phyloP scores from a whole-genome alignment of 805 yeast genomes.

The Gaillardinia entomophila region DNA sequence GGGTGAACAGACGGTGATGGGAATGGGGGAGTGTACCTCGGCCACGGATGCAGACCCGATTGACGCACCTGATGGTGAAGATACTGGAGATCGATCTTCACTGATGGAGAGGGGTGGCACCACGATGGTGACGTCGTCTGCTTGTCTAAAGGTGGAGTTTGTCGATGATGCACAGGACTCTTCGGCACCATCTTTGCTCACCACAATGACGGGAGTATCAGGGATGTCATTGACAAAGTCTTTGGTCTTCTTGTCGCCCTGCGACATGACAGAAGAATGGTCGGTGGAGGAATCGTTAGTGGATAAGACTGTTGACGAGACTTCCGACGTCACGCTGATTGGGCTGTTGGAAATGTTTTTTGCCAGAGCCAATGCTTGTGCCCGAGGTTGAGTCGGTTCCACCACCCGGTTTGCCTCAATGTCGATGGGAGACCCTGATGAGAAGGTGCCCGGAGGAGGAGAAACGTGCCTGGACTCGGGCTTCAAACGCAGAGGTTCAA shows the following conservation, averaged over 20 bases:
- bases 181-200: conserved; percentile 11
- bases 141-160: conserved; percentile 12
- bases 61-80: conserved; percentile 1
- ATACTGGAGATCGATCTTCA: conserved; percentile 1
- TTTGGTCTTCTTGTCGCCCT: conserved; percentile 6
- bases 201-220: conserved; percentile 11
- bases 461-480: conserved; percentile 4
- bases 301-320: conserved; percentile 23
- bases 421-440: background rate
- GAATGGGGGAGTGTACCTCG: conserved; percentile 1
- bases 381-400: too few species aligned
- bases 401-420: too few species aligned
- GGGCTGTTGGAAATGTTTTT: conserved; percentile 16
- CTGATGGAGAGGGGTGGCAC: conserved; percentile 1
- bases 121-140: conserved; percentile 3
- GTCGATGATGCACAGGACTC: conserved; percentile 11
- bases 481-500: conserved; percentile 2
- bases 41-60: too few species aligned
- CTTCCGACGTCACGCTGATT: conserved; percentile 19
- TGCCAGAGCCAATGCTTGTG: background rate
- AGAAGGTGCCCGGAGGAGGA: conserved; percentile 4
- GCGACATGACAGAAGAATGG: conserved; percentile 19
- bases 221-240: conserved; percentile 1
- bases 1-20: background rate
- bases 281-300: conserved; percentile 26